Conservation (phyloP, 768 basidiomycete species). For the Tulasnella sp. region DNA sequence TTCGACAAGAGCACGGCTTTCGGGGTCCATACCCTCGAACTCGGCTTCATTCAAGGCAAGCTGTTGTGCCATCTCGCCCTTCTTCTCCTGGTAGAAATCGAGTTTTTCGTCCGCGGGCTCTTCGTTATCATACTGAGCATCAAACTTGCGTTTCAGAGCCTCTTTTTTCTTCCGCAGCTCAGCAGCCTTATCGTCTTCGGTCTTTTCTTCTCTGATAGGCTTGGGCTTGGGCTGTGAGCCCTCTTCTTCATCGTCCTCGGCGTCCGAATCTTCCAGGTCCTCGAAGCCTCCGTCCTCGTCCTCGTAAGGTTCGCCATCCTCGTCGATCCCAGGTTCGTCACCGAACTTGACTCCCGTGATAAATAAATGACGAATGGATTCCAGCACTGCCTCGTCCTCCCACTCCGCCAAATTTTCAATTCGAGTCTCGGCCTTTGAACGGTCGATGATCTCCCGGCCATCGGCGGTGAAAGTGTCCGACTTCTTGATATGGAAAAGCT, state of each 20-base stretch:
- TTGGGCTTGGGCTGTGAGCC: slow-evolving; percentile 26
- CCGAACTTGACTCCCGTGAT: slow-evolving; percentile 65
- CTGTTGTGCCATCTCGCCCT: slow-evolving; percentile 86
- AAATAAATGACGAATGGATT: slow-evolving; percentile 82
- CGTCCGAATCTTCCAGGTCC: slow-evolving; percentile 44
- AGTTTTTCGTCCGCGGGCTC: slow-evolving; percentile 54
- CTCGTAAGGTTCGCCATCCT: slow-evolving; percentile 42
- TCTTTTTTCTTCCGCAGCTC: slow-evolving; percentile 84
- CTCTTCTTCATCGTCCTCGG: slow-evolving; percentile 32
- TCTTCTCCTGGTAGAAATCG: slow-evolving; percentile 89
- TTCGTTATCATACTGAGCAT: slow-evolving; percentile 93
- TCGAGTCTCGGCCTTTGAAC: slow-evolving; percentile 59
- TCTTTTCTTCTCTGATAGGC: neutral
- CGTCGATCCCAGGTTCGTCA: slow-evolving; percentile 40
- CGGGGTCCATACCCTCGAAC: slow-evolving; percentile 72
- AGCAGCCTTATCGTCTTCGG: slow-evolving; percentile 45
- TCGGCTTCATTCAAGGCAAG: slow-evolving; percentile 78
- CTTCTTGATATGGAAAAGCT: slow-evolving; percentile 65
- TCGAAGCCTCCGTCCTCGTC: slow-evolving; percentile 42
- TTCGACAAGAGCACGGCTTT: slow-evolving; percentile 78
- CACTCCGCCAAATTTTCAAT: slow-evolving; percentile 60
- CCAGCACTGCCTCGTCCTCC: slow-evolving; percentile 80
- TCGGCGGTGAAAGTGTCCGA: slow-evolving; percentile 35
- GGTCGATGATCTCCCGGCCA: slow-evolving; percentile 58
- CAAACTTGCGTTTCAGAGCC: slow-evolving; percentile 87